These are phyloP conservation scores for Trametes villosa DNA, from an alignment of 768 basidiomycete species.

Conservation along the genomic window DNA sequence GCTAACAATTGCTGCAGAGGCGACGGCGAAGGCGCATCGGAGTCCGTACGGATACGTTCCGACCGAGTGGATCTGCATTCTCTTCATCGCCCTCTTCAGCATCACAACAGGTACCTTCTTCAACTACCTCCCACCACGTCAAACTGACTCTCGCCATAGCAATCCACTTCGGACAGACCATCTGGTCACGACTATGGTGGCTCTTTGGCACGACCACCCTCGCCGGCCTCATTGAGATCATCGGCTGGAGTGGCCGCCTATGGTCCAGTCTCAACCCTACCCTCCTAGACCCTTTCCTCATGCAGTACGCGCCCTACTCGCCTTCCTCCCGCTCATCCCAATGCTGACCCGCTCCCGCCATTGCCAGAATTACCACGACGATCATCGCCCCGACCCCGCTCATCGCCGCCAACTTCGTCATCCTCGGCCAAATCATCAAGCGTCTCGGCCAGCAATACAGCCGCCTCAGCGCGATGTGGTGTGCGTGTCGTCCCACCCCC, in stretches of 20 bases:
- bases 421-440: conserved; percentile 53
- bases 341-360: neutral
- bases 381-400: conserved; percentile 63
- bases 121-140: too few relatives aligned
- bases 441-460: conserved; percentile 52
- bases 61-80: conserved; percentile 40
- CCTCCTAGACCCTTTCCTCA: conserved; percentile 41
- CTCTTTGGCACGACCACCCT: conserved; percentile 38
- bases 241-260: conserved; percentile 44
- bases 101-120: conserved; percentile 33
- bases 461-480: conserved; percentile 46
- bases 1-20: neutral
- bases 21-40: neutral
- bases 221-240: conserved; percentile 39
- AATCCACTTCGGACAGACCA: conserved; percentile 34
- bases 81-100: conserved; percentile 42
- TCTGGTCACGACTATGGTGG: conserved; percentile 40
- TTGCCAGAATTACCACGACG: conserved; percentile 49
- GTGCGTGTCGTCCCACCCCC: conserved; percentile 37
- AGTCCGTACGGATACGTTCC: conserved; percentile 41
- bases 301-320: conserved; percentile 39
- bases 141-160: conserved; percentile 17
- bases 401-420: conserved; percentile 62
- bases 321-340: neutral
- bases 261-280: conserved; percentile 37